phyloP scores from a whole-genome alignment of 495 filamentous ascomycete genomes.

The Penicillium diatomitis region DNA sequence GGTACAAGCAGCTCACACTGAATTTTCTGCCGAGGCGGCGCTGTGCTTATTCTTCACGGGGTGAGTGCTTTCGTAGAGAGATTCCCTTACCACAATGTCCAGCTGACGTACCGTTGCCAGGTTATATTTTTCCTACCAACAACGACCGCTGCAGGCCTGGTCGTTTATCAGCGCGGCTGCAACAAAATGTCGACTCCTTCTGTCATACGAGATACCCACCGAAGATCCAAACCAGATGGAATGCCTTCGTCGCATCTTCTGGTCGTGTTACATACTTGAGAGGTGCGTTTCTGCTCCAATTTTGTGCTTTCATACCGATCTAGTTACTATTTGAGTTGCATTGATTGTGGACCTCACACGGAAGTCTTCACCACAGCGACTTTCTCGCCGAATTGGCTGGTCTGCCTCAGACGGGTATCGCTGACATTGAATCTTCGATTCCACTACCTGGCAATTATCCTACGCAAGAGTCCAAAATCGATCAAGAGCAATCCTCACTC shows the following conservation, averaged over 20 bases:
- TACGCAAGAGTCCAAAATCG: conserved; percentile 9
- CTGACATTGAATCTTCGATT: conserved; percentile 34
- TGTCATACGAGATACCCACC: conserved; percentile 3
- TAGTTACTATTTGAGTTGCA: neutral
- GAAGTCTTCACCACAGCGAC: conserved; percentile 1
- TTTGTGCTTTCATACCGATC: too few relatives aligned
- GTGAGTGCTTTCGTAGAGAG: neutral
- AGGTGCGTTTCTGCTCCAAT: conserved; percentile 7
- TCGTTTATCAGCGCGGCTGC: conserved; percentile 10
- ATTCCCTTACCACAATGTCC: neutral
- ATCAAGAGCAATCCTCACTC: conserved; percentile 18
- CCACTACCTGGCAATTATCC: conserved; percentile 25
- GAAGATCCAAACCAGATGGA: conserved; percentile 22
- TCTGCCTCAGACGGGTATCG: conserved; percentile 34
- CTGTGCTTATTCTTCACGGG: conserved; percentile 10
- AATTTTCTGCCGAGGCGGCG: conserved; percentile 4
- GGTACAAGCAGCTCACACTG: conserved; percentile 7
- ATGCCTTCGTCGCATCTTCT: conserved; percentile 38
- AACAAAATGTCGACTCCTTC: conserved; percentile 10
- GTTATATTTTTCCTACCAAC: conserved; percentile 9
- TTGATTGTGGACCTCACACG: neutral
- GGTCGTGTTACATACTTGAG: conserved; percentile 41
- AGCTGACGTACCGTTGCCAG: neutral
- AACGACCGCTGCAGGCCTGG: conserved; percentile 12
- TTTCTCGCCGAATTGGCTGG: conserved; percentile 28